A percentile compares a stretch with the other conserved stretches of the same genome.
Evolutionary conservation across 306 rosid genomes (phyloP).

Genomic region (Begonia masoniana): DNA sequence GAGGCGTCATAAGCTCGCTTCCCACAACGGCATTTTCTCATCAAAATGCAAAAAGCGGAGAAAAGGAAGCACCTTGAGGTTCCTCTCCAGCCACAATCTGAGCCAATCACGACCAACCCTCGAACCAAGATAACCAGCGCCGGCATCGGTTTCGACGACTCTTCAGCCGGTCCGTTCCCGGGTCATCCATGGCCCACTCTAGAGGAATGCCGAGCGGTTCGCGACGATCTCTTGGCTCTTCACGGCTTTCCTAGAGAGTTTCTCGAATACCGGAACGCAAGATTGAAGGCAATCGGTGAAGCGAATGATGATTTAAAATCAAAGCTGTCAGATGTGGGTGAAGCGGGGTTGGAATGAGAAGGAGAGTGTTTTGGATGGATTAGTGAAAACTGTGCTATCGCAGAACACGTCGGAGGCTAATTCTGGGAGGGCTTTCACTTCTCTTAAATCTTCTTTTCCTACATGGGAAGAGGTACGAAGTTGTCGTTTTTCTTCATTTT

Average conservation of each 20-base stretch:
- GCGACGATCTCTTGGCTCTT: constrained; percentile 53
- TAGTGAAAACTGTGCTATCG: constrained; percentile 68
- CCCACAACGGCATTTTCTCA: neutral
- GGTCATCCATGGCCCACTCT: constrained; percentile 40
- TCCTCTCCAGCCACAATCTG: constrained; percentile 1
- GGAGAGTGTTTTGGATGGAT: constrained; percentile 70
- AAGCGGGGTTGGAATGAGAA: constrained; percentile 6
- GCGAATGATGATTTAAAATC: constrained; percentile 2
- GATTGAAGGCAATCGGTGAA: constrained; percentile 7
- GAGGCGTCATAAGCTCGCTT: neutral
- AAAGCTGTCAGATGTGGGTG: constrained; percentile 10
- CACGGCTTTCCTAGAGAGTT: constrained; percentile 73
- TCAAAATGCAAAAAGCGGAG: constrained; percentile 24
- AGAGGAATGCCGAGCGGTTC: constrained; percentile 43
- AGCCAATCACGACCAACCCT: neutral
- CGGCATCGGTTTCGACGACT: constrained; percentile 1
- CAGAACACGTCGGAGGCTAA: constrained; percentile 77
- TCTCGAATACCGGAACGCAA: constrained; percentile 46
- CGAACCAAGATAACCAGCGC: constrained; percentile 15
- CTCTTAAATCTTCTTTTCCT: constrained; percentile 70
- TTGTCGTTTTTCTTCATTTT: neutral
- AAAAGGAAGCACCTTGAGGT: constrained; percentile 26
- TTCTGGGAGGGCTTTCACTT: constrained; percentile 53
- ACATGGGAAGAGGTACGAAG: constrained; percentile 38
- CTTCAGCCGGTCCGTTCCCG: constrained; percentile 36